These are phyloP conservation scores for Nicotiana sylvestris DNA, from an alignment of 257 asterid species.

Conservation along the genomic window DNA sequence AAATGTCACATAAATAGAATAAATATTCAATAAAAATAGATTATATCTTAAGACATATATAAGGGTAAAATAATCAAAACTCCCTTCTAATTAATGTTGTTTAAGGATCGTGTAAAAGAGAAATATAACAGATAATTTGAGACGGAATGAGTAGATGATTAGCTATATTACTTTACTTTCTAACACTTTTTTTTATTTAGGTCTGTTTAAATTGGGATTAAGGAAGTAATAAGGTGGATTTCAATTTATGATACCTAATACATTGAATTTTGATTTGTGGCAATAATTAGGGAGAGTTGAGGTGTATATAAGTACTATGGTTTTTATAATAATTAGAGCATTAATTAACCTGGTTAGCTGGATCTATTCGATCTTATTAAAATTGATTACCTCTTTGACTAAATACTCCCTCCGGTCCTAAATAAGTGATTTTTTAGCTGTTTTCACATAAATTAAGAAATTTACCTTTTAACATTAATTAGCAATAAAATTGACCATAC, in stretches of 20 bases:
- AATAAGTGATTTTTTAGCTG: too few relatives aligned
- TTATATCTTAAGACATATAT: too few relatives aligned
- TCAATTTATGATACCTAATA: neutral
- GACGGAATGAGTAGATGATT: neutral
- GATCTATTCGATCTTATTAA: neutral
- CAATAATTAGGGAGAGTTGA: neutral
- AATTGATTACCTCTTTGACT: neutral
- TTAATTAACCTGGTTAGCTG: neutral
- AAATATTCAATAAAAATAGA: too few relatives aligned
- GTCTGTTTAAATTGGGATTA: neutral
- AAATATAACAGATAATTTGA: too few relatives aligned
- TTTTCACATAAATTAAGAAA: too few relatives aligned
- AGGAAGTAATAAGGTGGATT: neutral
- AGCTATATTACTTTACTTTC: neutral
- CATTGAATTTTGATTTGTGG: neutral
- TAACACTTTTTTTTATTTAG: neutral
- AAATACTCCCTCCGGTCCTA: too few relatives aligned
- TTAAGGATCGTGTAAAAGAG: too few relatives aligned
- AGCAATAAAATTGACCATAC: too few relatives aligned
- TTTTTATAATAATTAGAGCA: neutral
- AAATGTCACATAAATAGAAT: too few relatives aligned
- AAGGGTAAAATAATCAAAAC: too few relatives aligned
- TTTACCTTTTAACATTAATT: too few relatives aligned
- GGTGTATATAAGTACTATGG: neutral
- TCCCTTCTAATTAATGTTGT: too few relatives aligned